These are phyloP conservation scores for Coemansia sp. DNA, from an alignment of 192 early-diverging fungal genomes.

Conservation along the genomic window DNA sequence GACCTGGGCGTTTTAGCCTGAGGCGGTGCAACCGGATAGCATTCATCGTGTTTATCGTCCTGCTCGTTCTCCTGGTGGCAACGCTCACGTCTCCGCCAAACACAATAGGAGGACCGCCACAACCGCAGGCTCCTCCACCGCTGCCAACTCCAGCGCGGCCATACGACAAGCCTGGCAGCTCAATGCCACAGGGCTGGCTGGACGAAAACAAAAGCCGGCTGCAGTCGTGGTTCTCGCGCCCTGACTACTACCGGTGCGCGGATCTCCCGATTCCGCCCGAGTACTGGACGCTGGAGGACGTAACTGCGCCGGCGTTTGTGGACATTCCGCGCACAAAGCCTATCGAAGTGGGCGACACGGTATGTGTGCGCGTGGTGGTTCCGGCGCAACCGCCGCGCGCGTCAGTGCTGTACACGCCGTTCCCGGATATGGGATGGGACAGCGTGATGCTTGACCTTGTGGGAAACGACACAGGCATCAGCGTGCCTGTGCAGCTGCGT, in stretches of 20 bases:
- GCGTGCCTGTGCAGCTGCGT: conserved; percentile 25
- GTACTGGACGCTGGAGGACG: conserved; percentile 12
- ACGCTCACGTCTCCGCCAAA: background rate
- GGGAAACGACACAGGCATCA: conserved; percentile 14
- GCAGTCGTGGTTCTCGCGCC: conserved; percentile 1
- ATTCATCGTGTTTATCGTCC: background rate
- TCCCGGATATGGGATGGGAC: conserved; percentile 36
- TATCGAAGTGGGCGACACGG: conserved; percentile 19
- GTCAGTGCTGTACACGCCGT: conserved; percentile 19
- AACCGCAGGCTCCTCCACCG: background rate
- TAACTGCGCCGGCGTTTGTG: conserved; percentile 17
- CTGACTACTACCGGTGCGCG: conserved; percentile 7
- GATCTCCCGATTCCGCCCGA: conserved; percentile 6
- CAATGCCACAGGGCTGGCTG: background rate
- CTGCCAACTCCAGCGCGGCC: background rate
- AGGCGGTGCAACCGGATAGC: background rate
- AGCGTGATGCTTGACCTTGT: conserved; percentile 39
- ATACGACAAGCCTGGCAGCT: background rate
- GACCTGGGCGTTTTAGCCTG: background rate
- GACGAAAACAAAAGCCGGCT: background rate
- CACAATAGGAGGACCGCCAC: background rate
- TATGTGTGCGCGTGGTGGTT: conserved; percentile 54
- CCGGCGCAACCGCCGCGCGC: conserved; percentile 12
- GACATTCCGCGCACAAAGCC: conserved; percentile 1
- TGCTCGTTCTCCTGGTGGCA: background rate